Base-by-base conservation (phyloP, 2,329 filamentous ascomycete species). In the Tolypocladium paradoxum region DNA sequence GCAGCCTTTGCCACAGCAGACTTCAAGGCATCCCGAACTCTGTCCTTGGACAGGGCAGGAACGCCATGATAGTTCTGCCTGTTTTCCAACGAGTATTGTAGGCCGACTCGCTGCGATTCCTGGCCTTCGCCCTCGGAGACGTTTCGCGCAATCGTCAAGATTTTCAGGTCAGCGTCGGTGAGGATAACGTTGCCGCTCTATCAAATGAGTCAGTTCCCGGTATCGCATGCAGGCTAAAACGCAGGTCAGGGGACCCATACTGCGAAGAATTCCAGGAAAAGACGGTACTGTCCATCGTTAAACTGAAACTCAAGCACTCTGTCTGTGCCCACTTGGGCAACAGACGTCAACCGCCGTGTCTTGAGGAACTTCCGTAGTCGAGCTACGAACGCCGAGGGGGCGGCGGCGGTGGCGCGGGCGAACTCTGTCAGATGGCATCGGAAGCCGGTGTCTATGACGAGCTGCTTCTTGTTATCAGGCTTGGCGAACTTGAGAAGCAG, bases 211-310 rank as follows among this genome's bases (percentile, higher is more conserved):
- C 12, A 37, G 36, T 14, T 24, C 6, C 24, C 4, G 1, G 22
- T 29, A 5, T 6, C 18, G 33, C 11, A 14, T 7, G n/a, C 27
- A 35, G 14, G 29, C 24, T 8, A 27, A 7, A 29, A n/a, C 2
- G 18, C 27, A 36, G 16, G 11, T 18, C 49, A 16, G 2, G 31
- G 14, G 9, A 40, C 35, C 53, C 65, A 43, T 62, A 74, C 73
- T 1, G 93, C 92, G 66, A 96, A 99, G 73, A 99, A 99, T 71
- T 99, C 93, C 31, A 99, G 74, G 66, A 90, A 96, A 24, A 99
- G 70, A 43, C 86, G 79, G 66, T 95, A 96, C 60, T 85, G 79
- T 12, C 93, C 93, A 74, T 97, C 90, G 61, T 88, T 95, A 67
- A 99, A 96, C 62, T 87, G 81, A 52, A 99, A 83, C 67, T 97